These are phyloP conservation scores for Aureobasidium sp. DNA, from an alignment of 2,329 filamentous ascomycete species.

Conservation along the genomic window DNA sequence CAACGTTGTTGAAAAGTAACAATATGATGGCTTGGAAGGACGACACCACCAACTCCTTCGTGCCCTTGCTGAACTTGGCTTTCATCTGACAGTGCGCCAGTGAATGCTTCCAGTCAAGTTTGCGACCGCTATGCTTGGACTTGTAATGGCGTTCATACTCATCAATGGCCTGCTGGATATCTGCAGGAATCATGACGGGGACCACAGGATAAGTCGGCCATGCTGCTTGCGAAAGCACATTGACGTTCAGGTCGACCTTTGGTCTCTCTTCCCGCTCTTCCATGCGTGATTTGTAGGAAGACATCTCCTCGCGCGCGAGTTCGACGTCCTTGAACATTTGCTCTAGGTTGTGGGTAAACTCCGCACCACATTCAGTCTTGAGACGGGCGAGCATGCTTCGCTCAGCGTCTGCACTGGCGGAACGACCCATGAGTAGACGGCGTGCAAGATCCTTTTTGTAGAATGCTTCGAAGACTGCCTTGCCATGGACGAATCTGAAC, in stretches of 20 bases:
- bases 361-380: constrained; percentile 86
- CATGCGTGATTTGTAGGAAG: constrained; percentile 68
- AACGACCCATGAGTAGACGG: constrained; percentile 81
- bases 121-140: constrained; percentile 79
- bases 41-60: constrained; percentile 84
- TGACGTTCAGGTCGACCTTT: constrained; percentile 72
- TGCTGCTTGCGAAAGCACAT: constrained; percentile 79
- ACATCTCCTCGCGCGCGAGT: constrained; percentile 85
- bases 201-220: constrained; percentile 90
- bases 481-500: constrained; percentile 94
- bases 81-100: constrained; percentile 86
- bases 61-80: constrained; percentile 69
- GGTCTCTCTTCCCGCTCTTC: constrained; percentile 46
- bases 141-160: constrained; percentile 83
- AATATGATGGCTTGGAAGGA: constrained; percentile 89
- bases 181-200: constrained; percentile 64
- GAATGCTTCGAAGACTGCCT: constrained; percentile 96
- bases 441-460: constrained; percentile 97
- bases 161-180: constrained; percentile 68
- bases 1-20: constrained; percentile 75
- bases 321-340: constrained; percentile 99
- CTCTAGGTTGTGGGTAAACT: constrained; percentile 94
- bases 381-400: constrained; percentile 89
- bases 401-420: constrained; percentile 90
- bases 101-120: constrained; percentile 84